Evolutionary conservation across 495 filamentous ascomycete species (phyloP).

Genomic region (Chaetomium fimeti): DNA sequence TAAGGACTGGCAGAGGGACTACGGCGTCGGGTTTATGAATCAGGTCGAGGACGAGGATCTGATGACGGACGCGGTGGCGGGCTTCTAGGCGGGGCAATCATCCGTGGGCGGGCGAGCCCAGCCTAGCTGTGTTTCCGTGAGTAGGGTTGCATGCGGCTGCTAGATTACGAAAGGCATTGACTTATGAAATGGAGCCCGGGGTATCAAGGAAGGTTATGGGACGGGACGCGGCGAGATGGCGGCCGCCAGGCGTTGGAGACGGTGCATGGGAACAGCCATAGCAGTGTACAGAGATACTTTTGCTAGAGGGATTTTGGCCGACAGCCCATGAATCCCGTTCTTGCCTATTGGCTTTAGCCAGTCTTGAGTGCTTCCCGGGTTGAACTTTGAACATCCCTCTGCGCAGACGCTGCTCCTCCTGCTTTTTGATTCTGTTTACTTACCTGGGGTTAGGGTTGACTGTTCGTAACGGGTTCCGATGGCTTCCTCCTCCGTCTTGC

Average conservation of each 20-base stretch:
- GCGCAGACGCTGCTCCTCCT: no score
- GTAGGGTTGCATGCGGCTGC: background rate
- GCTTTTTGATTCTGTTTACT: no score
- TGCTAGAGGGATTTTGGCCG: no score
- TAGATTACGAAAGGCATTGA: conserved; percentile 8
- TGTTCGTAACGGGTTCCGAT: no score
- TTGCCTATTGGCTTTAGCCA: no score
- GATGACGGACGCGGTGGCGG: conserved; percentile 47
- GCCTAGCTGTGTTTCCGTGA: no score
- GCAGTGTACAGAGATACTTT: background rate
- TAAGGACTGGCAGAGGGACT: conserved; percentile 13
- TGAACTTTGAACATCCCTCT: no score
- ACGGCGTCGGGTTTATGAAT: conserved; percentile 31
- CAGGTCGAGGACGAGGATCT: conserved; percentile 65
- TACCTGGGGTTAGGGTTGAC: no score
- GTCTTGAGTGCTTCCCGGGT: no score
- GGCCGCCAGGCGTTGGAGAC: conserved; percentile 15
- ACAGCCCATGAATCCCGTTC: no score
- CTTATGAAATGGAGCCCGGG: conserved; percentile 2
- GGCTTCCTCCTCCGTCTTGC: no score
- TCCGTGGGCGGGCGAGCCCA: no score
- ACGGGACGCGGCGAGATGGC: background rate
- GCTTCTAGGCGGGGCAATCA: background rate
- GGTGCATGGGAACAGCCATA: conserved; percentile 7
- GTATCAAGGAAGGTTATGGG: background rate